These are phyloP conservation scores for Jamesozyma hellenica DNA, from an alignment of 805 yeast species.

Conservation along the genomic window DNA sequence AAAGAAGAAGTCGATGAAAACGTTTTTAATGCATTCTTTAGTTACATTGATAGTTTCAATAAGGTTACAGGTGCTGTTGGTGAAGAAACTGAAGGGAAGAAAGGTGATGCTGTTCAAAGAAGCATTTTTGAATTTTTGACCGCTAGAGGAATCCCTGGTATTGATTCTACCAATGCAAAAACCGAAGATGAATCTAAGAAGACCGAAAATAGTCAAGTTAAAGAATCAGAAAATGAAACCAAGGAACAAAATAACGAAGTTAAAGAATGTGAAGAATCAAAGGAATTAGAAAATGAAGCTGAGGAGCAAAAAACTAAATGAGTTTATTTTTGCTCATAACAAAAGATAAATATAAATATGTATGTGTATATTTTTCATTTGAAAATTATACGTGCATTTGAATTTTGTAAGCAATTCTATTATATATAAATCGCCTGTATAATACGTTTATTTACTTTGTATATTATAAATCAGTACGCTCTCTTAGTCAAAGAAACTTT, in stretches of 20 bases:
- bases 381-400: no score
- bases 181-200: background rate
- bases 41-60: slow-evolving; percentile 75
- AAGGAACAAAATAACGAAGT: no score
- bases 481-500: no score
- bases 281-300: background rate
- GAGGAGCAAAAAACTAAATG: background rate
- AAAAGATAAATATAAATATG: no score
- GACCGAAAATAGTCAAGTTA: background rate
- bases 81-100: slow-evolving; percentile 25
- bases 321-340: no score
- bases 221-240: background rate
- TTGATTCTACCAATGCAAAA: slow-evolving; percentile 2
- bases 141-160: slow-evolving; percentile 32
- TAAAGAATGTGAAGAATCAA: background rate
- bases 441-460: no score
- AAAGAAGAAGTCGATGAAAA: slow-evolving; percentile 82
- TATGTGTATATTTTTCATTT: no score
- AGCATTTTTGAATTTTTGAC: slow-evolving; percentile 35
- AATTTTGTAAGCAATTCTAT: no score
- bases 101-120: slow-evolving; percentile 23
- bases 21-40: slow-evolving; percentile 82
- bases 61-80: slow-evolving; percentile 44
- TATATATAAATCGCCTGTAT: no score
- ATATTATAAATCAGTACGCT: no score